Base-by-base conservation (phyloP, 441 rosid species). In the Gossypium davidsonii region DNA sequence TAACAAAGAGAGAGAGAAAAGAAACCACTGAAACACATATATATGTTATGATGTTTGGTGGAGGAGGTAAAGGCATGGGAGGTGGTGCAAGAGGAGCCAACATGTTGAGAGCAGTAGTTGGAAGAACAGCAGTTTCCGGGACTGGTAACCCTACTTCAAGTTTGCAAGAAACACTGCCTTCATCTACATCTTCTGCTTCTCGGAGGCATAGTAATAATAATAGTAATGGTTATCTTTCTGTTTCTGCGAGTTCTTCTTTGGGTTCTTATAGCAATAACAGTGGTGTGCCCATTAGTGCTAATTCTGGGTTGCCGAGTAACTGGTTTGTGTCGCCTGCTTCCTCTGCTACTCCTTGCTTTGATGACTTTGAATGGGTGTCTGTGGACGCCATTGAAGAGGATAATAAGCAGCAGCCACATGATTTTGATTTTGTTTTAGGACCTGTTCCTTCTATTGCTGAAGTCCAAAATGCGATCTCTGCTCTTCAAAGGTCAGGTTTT, bases 381-480 rank as follows among this genome's bases (percentile, higher is more conserved):
- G 85, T 79, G 15, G 89, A 84, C 21, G 58, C 23, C 58, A 17
- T 58, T 86, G 71, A 75, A 61, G 91, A 83, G 31, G 90, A 78
- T 25, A 87, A 64, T 0, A 69, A 6, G 44, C 7, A 46, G 1
- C n/a, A 46, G n/a, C 62, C 31, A 0, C 6, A 15, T 69, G 79
- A 74, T 53, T 20, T 44, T 73, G 89, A 84, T 55, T 78, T 75
- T 71, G 75, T 83, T 73, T 77, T 89, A 9, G 93, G 89, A 14
- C 79, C 88, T 80, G 94, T 80, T 80, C 99, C 99, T 72, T 91
- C 98, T 46, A 23, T 66, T 55, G 94, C 85, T 57, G 99, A 94
- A 88, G 97, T 92, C 69, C 84, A 90, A 6, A 75, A 73, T 21
- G 97, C 93, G 73, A 90, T 92, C 66, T 86, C 93, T 79, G 87